Base-by-base conservation (phyloP, 331 rosid genomes). In the Telfairia occidentalis region DNA sequence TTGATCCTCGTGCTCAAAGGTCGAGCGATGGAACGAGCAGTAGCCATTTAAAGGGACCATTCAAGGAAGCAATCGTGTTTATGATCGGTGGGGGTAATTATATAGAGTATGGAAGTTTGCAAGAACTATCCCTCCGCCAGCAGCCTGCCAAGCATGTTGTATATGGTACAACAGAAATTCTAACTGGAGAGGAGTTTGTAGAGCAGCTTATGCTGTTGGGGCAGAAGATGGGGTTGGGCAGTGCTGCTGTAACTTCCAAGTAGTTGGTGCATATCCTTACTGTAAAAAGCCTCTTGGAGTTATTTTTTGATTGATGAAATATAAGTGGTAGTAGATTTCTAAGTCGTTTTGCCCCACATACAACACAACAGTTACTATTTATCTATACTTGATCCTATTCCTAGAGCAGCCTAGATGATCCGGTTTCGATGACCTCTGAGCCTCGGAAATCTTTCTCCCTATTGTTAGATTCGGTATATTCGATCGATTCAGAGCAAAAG, bases 21-120 rank as follows among this genome's bases (percentile, higher is more conserved):
- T 88, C 97, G 6, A 81, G 88, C 58, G 77, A 93, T 23, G 97
- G 93, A 82, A 73, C 85, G 13, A 80, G 87, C 61, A 61, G 90
- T 71, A 83, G 86, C 78, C 96, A 87, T 76, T 80, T 88, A 72
- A 92, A 87, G 80, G 97, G 97, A 43, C 96, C 96, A 26, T 92
- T 92, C 61, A 92, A 90, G 83, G 96, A 92, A 81, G 95, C 96
- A 9, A 90, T 92, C 21, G 96, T 87, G 1, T 92, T 92, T 87
- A 88, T 92, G 97, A 82, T 92, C 66, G 97, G 97, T 37, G 97
- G 96, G 28, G 97, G 97, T 43, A 92, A 92, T 76, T 92, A 88
- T 32, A 87, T 92, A 74, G 97, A 92, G 80, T 92, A 87, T 16
- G 88, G 91, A 49, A 90, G 97, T 83, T 81, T 92, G 82, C 95